Conservation (phyloP, 805 yeast genomes). For the Candida qinlingensis region DNA sequence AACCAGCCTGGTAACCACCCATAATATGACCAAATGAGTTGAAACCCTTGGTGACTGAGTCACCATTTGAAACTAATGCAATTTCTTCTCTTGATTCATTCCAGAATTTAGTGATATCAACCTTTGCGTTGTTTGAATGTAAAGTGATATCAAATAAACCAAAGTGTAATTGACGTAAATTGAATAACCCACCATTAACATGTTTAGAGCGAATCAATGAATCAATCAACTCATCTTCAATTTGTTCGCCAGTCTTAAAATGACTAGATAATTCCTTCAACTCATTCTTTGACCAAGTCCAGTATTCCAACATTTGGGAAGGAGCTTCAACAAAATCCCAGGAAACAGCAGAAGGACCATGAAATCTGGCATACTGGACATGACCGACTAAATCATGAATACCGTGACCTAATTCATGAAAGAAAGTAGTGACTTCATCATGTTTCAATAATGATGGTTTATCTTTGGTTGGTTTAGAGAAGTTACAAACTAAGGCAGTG, state of each 20-base stretch:
- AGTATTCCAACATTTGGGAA: conserved; percentile 82
- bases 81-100: conserved; percentile 60
- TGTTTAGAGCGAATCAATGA: conserved; percentile 61
- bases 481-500: conserved; percentile 79
- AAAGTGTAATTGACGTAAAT: conserved; percentile 72
- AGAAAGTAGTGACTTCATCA: conserved; percentile 73
- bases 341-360: conserved; percentile 67
- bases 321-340: conserved; percentile 92
- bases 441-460: conserved; percentile 77
- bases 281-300: conserved; percentile 74
- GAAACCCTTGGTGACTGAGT: conserved; percentile 55
- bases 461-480: conserved; percentile 63
- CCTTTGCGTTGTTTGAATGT: conserved; percentile 43
- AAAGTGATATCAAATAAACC: conserved; percentile 72
- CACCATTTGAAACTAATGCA: conserved; percentile 52
- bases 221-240: conserved; percentile 52
- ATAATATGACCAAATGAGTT: conserved; percentile 75
- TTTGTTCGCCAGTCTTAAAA: conserved; percentile 49
- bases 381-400: conserved; percentile 71
- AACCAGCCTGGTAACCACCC: conserved; percentile 80
- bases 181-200: conserved; percentile 69
- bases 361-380: conserved; percentile 61
- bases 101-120: conserved; percentile 57
- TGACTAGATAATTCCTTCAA: conserved; percentile 59
- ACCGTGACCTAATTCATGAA: conserved; percentile 90